phyloP scores from a whole-genome alignment of 176 grass and related monocot species.

The Chloris gayana region DNA sequence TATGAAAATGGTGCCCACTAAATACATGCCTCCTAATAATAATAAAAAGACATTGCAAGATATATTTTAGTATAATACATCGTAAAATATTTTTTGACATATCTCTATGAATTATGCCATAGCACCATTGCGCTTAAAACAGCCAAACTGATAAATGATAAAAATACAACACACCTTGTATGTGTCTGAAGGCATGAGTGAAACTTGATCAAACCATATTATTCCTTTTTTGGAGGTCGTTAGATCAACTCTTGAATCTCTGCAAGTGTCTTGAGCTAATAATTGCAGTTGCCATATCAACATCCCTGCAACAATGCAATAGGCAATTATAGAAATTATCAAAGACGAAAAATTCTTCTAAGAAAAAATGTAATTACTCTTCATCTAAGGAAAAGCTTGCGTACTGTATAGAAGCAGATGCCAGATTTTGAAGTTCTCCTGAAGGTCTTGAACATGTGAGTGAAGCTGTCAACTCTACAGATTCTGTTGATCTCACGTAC shows the following conservation, averaged over 20 bases:
- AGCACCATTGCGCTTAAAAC: no score
- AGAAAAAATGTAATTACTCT: not conserved
- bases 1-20: not conserved
- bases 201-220: slow-evolving; percentile 60
- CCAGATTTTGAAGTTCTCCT: slow-evolving; percentile 13
- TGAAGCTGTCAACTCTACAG: slow-evolving; percentile 53
- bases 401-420: slow-evolving; percentile 24
- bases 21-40: not conserved
- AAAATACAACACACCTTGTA: slow-evolving; percentile 40
- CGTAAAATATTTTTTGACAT: no score
- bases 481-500: slow-evolving; percentile 55
- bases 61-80: no score
- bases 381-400: not conserved
- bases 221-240: slow-evolving; percentile 43
- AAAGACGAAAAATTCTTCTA: not conserved
- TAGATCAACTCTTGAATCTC: slow-evolving; percentile 47
- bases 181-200: slow-evolving; percentile 55
- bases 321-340: not conserved
- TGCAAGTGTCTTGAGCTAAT: slow-evolving; percentile 39
- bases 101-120: no score
- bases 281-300: not conserved
- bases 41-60: no score
- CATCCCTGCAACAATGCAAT: slow-evolving; percentile 3
- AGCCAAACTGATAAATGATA: not conserved
- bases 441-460: slow-evolving; percentile 31